A percentile compares a stretch with the other conserved stretches of the same genome.
Evolutionary conservation across 1,139 yeast species (phyloP).

Genomic region (Candida frijolesensis): DNA sequence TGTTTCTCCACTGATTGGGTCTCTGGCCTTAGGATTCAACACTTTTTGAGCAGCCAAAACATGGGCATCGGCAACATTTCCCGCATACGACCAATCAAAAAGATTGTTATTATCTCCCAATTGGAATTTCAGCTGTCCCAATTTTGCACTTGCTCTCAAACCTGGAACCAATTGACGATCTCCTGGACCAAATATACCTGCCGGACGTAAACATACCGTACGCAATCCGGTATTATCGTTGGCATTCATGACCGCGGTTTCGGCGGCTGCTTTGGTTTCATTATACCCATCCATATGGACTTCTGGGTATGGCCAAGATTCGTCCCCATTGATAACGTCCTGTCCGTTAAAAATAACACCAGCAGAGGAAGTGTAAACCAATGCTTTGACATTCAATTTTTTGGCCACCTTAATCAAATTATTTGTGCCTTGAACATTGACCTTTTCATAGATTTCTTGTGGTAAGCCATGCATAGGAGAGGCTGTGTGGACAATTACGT

Average conservation of each 20-base stretch:
- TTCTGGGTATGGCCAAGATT: constrained; percentile 88
- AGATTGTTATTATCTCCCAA: constrained; percentile 91
- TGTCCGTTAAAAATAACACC: constrained; percentile 96
- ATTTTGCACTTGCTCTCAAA: constrained; percentile 74
- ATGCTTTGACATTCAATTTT: constrained; percentile 55
- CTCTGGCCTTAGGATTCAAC: constrained; percentile 42
- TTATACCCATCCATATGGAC: constrained; percentile 96
- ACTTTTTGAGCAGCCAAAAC: constrained; percentile 85
- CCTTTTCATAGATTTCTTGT: constrained; percentile 80
- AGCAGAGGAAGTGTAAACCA: constrained; percentile 95
- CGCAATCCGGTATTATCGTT: constrained; percentile 56
- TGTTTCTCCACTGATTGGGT: constrained; percentile 74
- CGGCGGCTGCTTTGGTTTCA: constrained; percentile 93
- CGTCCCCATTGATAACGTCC: constrained; percentile 89
- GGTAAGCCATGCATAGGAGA: constrained; percentile 92
- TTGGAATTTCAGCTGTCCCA: constrained; percentile 90
- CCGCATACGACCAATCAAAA: constrained; percentile 98
- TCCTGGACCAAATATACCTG: constrained; percentile 98
- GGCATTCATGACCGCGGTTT: constrained; percentile 73
- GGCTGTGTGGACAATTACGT: constrained; percentile 91
- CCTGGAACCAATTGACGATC: constrained; percentile 97
- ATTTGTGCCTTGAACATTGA: constrained; percentile 86
- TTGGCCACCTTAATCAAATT: constrained; percentile 71
- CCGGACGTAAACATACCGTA: constrained; percentile 91
- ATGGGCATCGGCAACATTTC: constrained; percentile 98